Evolutionary conservation across 1,284 basidiomycete genomes (phyloP).

Genomic region (Sanguinoderma infundibulare): DNA sequence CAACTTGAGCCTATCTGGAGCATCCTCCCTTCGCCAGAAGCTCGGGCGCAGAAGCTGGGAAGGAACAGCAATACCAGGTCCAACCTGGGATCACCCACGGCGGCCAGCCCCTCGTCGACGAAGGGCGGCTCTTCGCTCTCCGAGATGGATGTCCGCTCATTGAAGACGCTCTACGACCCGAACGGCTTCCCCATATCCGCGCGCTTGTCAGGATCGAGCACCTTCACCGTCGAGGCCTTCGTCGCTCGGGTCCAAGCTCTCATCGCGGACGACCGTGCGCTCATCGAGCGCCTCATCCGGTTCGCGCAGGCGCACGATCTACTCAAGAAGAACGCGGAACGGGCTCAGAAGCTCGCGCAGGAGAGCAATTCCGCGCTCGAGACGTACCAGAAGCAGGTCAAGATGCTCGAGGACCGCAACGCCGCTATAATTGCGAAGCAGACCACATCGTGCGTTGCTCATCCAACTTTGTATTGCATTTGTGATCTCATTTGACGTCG

Average conservation of each 20-base stretch:
- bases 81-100: slow-evolving; percentile 37
- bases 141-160: slow-evolving; percentile 78
- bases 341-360: slow-evolving; percentile 86
- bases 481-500: neutral
- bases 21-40: slow-evolving; percentile 78
- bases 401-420: slow-evolving; percentile 77
- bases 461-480: neutral
- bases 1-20: slow-evolving; percentile 79
- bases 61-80: slow-evolving; percentile 40
- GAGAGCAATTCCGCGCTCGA: slow-evolving; percentile 79
- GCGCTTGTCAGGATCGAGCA: slow-evolving; percentile 21
- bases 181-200: slow-evolving; percentile 41
- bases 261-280: slow-evolving; percentile 77
- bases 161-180: slow-evolving; percentile 73
- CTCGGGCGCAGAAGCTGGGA: slow-evolving; percentile 69
- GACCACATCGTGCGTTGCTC: slow-evolving; percentile 55
- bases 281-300: slow-evolving; percentile 82
- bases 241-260: slow-evolving; percentile 77
- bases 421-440: slow-evolving; percentile 53
- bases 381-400: slow-evolving; percentile 88
- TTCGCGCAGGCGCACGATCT: slow-evolving; percentile 88
- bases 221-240: slow-evolving; percentile 76
- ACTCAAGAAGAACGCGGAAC: slow-evolving; percentile 87
- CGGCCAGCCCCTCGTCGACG: slow-evolving; percentile 38
- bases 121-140: slow-evolving; percentile 59